Conservation (phyloP, 345 rosid species). For the Eucalyptus globulus region DNA sequence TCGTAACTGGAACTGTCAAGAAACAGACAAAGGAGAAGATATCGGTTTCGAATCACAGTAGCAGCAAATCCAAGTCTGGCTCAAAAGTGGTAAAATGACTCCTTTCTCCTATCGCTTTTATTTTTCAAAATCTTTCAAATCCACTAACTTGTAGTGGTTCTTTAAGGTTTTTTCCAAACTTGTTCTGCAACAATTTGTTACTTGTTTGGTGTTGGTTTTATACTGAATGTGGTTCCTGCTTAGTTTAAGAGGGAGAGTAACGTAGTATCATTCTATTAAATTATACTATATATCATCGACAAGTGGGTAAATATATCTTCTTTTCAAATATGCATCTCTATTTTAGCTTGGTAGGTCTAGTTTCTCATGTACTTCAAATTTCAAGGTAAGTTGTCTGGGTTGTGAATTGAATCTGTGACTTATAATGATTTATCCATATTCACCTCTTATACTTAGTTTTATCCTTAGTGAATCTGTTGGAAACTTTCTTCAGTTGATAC, state of each 20-base stretch:
- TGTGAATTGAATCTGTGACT: neutral
- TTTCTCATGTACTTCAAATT: neutral
- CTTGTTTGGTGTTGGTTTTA: neutral
- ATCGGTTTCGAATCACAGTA: conserved; percentile 35
- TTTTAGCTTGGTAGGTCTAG: neutral
- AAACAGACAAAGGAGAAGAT: conserved; percentile 43
- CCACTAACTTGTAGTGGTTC: neutral
- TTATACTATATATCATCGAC: neutral
- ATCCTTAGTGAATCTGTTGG: neutral
- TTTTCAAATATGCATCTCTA: neutral
- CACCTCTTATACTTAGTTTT: neutral
- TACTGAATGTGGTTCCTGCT: neutral
- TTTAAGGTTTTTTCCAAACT: neutral
- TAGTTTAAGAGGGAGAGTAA: neutral
- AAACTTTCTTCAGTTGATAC: neutral
- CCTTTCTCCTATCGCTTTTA: neutral
- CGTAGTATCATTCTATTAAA: neutral
- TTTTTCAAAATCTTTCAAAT: neutral
- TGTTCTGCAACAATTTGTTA: neutral
- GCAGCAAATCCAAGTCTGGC: conserved; percentile 44
- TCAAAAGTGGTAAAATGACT: conserved; percentile 9
- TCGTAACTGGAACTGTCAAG: conserved; percentile 48
- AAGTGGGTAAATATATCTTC: neutral
- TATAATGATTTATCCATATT: neutral
- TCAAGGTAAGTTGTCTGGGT: neutral